phyloP scores from a whole-genome alignment of 1,139 yeast species.

The Hyphopichia khmerensis region DNA sequence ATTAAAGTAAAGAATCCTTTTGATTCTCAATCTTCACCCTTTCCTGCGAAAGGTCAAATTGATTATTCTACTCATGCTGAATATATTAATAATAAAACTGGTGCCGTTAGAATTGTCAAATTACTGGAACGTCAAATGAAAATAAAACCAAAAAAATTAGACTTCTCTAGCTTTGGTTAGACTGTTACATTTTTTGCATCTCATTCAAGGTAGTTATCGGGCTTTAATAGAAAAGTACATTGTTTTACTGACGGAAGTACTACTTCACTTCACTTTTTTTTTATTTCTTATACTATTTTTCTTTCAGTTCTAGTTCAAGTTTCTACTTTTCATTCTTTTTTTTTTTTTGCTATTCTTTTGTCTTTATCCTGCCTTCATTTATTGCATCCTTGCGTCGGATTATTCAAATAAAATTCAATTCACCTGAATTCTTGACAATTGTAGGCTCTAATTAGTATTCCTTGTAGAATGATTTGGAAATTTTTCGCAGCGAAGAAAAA shows the following conservation, averaged over 20 bases:
- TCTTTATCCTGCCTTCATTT: too few relatives aligned
- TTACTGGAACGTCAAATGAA: conserved; percentile 34
- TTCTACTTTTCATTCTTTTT: neutral
- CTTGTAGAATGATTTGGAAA: too few relatives aligned
- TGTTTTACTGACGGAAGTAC: too few relatives aligned
- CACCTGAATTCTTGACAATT: too few relatives aligned
- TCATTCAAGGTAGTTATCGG: neutral
- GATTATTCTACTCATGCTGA: conserved; percentile 42
- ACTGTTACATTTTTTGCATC: neutral
- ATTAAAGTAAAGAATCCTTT: conserved; percentile 1
- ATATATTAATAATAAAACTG: conserved; percentile 37
- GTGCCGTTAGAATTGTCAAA: conserved; percentile 33
- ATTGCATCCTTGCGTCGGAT: too few relatives aligned
- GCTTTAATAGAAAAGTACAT: neutral
- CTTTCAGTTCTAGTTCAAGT: too few relatives aligned
- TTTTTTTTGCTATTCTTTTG: neutral
- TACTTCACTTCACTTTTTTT: neutral
- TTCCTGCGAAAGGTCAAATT: conserved; percentile 9
- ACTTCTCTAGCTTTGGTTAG: neutral
- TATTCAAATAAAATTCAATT: too few relatives aligned
- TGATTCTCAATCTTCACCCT: conserved; percentile 3
- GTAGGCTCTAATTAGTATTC: too few relatives aligned
- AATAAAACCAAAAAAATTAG: conserved; percentile 41
- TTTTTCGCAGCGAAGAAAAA: neutral
- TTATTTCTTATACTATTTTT: neutral